These are phyloP conservation scores for Cicer bijugum DNA, from an alignment of 306 rosid species.

Conservation along the genomic window DNA sequence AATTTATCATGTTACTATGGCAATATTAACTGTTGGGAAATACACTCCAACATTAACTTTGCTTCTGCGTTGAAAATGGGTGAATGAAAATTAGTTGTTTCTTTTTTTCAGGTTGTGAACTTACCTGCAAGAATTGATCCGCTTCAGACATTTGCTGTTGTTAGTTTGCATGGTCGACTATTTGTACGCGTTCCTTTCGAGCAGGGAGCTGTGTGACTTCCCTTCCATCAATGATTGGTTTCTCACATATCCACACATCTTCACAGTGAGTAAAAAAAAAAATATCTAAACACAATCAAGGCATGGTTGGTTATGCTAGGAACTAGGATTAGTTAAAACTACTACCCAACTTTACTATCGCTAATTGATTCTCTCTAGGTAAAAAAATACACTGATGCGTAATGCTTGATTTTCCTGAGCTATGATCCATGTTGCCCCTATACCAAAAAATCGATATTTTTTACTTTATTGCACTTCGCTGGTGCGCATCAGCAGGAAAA, in stretches of 20 bases:
- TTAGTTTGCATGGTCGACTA: slow-evolving; percentile 78
- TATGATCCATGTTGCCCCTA: slow-evolving; percentile 24
- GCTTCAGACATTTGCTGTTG: slow-evolving; percentile 78
- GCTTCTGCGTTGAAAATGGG: slow-evolving; percentile 36
- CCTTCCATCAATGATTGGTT: slow-evolving; percentile 27
- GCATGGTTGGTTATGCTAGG: slow-evolving; percentile 44
- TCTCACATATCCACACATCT: slow-evolving; percentile 29
- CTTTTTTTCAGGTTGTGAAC: slow-evolving; percentile 71
- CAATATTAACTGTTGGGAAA: background rate
- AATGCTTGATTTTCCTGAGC: slow-evolving; percentile 26
- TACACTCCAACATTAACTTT: background rate
- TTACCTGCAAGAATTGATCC: slow-evolving; percentile 80
- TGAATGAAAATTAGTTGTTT: slow-evolving; percentile 25
- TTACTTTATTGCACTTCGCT: background rate
- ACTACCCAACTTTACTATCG: slow-evolving; percentile 10
- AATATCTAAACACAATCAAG: slow-evolving; percentile 31
- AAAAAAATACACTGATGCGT: slow-evolving; percentile 28
- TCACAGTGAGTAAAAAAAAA: slow-evolving; percentile 21
- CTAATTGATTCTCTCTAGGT: slow-evolving; percentile 28
- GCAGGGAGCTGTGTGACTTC: slow-evolving; percentile 54
- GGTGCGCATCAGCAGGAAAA: slow-evolving; percentile 3
- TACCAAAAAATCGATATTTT: background rate
- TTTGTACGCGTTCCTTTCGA: slow-evolving; percentile 83
- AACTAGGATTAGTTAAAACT: slow-evolving; percentile 39
- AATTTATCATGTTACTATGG: background rate